Percentiles rank a stretch among this genome's conserved stretches.
phyloP scores from a whole-genome alignment of 169 alveolate genomes.

The Miamiensis avidus region DNA sequence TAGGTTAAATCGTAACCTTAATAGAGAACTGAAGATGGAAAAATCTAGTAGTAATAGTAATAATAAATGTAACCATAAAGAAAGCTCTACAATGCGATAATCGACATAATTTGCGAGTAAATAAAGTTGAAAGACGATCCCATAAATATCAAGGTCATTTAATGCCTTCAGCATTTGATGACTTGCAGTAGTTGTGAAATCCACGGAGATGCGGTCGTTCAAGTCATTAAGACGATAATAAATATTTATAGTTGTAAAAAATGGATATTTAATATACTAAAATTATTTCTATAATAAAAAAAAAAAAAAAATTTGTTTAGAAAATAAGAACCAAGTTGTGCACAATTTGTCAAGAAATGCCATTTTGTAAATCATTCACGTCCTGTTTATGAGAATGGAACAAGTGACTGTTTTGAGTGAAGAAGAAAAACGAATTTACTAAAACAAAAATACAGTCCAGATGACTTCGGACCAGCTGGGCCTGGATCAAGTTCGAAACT shows the following conservation, averaged over 20 bases:
- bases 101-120: constrained; percentile 57
- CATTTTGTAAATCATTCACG: constrained; percentile 40
- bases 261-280: constrained; percentile 8
- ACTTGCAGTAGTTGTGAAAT: constrained; percentile 56
- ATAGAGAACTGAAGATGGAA: constrained; percentile 13
- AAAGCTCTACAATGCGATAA: constrained; percentile 60
- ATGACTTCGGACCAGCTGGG: not conserved
- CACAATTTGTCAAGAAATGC: constrained; percentile 30
- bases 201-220: constrained; percentile 58
- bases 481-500: not conserved
- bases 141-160: constrained; percentile 63
- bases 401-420: not conserved
- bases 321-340: constrained; percentile 36
- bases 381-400: constrained; percentile 55
- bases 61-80: constrained; percentile 26
- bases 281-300: constrained; percentile 54
- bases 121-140: constrained; percentile 59
- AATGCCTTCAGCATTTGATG: constrained; percentile 54
- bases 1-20: not conserved
- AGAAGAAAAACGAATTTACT: not conserved
- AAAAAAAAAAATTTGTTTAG: constrained; percentile 9
- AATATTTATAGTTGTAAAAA: not conserved
- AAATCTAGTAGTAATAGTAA: not conserved
- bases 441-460: not conserved
- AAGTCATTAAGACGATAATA: constrained; percentile 48